Conservation (phyloP, 140 eudicot species). For the Flaveria floridana region DNA sequence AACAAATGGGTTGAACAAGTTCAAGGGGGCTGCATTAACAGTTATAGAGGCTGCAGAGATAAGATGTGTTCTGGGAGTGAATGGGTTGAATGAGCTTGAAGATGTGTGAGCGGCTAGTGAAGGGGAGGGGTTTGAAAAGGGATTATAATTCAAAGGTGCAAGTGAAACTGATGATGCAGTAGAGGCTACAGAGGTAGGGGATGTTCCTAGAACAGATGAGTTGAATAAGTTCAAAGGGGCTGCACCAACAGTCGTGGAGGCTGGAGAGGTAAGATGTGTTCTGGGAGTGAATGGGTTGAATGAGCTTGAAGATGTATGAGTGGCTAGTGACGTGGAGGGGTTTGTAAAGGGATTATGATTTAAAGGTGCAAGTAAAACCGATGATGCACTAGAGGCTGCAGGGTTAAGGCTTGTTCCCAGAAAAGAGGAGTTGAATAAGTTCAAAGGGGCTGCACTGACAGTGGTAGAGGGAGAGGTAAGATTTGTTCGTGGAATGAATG, state of each 20-base stretch:
- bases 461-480: not conserved
- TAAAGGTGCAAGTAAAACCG: conserved; percentile 23
- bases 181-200: not conserved
- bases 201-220: not conserved
- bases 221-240: conserved; percentile 5
- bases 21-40: conserved; percentile 11
- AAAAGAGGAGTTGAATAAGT: not conserved
- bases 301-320: conserved; percentile 10
- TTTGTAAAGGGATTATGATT: conserved; percentile 15
- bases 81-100: conserved; percentile 13
- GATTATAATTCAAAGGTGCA: conserved; percentile 20
- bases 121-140: conserved; percentile 8
- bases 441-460: not conserved
- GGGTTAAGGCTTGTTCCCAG: not conserved
- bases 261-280: not conserved
- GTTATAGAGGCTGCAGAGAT: not conserved
- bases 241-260: not conserved
- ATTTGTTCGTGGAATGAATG: conserved; percentile 13
- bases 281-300: not conserved
- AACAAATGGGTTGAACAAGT: conserved; percentile 13
- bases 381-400: conserved; percentile 5
- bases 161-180: conserved; percentile 15
- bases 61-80: conserved; percentile 10
- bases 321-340: conserved; percentile 21
- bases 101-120: conserved; percentile 6